Conservation (phyloP, 2,329 filamentous ascomycete genomes). For the Penicillium brevicompactum region DNA sequence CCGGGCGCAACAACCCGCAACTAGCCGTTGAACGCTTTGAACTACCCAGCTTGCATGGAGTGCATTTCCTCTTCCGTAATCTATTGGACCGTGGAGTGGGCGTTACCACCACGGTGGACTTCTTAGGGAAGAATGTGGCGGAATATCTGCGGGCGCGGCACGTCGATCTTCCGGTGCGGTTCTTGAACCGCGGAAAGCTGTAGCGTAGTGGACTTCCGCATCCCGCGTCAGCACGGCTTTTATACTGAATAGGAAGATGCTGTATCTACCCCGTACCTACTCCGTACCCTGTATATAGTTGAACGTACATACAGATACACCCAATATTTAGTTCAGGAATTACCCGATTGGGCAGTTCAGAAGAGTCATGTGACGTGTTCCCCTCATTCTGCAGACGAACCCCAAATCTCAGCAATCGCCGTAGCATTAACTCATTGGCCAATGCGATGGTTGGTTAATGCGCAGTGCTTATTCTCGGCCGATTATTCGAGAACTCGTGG, state of each 20-base stretch:
- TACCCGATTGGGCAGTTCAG: background rate
- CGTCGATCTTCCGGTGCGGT: constrained; percentile 40
- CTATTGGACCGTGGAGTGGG: constrained; percentile 40
- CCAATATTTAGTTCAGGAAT: background rate
- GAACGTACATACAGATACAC: too few species aligned
- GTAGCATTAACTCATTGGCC: too few species aligned
- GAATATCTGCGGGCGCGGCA: constrained; percentile 39
- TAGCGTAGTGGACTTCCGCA: constrained; percentile 20
- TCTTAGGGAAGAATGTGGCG: constrained; percentile 44
- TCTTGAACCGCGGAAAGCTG: constrained; percentile 33
- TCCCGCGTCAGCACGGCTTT: too few species aligned
- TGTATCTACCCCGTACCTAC: too few species aligned
- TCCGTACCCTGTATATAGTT: too few species aligned
- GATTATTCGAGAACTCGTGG: background rate
- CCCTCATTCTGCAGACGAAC: background rate
- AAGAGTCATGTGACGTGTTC: background rate
- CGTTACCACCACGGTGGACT: constrained; percentile 39
- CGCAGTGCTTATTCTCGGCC: background rate
- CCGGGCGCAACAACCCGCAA: constrained; percentile 3
- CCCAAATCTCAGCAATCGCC: too few species aligned
- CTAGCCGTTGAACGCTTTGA: constrained; percentile 49
- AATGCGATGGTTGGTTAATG: too few species aligned
- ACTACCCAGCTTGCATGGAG: constrained; percentile 44
- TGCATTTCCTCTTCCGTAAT: constrained; percentile 45
- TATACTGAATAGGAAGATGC: too few species aligned